Evolutionary conservation across 2,329 filamentous ascomycete species (phyloP).

Genomic region (Purpureocillium lavendulum): DNA sequence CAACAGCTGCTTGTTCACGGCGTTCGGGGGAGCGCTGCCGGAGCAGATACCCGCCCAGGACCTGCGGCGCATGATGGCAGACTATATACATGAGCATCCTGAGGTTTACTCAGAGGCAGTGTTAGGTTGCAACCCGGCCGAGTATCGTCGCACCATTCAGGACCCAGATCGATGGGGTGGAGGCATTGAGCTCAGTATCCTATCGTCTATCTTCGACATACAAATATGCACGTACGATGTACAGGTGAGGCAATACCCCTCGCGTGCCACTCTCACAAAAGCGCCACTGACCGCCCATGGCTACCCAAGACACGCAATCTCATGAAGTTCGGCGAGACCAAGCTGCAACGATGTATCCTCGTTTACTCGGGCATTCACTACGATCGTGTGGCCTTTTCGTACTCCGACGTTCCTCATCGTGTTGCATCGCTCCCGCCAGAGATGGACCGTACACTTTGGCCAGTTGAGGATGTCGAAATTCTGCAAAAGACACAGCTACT

Average conservation of each 20-base stretch:
- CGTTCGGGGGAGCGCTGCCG: constrained; percentile 73
- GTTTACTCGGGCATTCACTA: constrained; percentile 94
- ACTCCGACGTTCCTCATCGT: constrained; percentile 46
- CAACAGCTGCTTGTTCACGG: constrained; percentile 89
- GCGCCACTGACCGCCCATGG: neutral
- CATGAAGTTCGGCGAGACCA: constrained; percentile 67
- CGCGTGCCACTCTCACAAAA: no score
- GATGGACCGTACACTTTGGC: constrained; percentile 59
- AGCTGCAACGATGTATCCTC: constrained; percentile 62
- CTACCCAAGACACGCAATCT: constrained; percentile 21
- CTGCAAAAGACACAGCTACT: constrained; percentile 60
- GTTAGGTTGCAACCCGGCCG: constrained; percentile 61
- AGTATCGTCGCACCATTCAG: constrained; percentile 78
- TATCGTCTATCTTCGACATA: constrained; percentile 76
- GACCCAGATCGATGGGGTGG: constrained; percentile 82
- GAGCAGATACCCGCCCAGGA: constrained; percentile 38
- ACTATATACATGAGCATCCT: constrained; percentile 66
- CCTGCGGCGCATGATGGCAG: constrained; percentile 69
- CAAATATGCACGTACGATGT: constrained; percentile 85
- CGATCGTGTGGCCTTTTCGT: constrained; percentile 74
- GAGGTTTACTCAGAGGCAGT: constrained; percentile 68
- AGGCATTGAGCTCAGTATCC: constrained; percentile 78
- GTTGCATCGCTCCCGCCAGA: constrained; percentile 57
- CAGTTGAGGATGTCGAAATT: constrained; percentile 51
- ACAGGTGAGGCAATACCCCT: constrained; percentile 25